These are phyloP conservation scores for Pichia sp. DNA, from an alignment of 1,139 yeast genomes.

Conservation along the genomic window DNA sequence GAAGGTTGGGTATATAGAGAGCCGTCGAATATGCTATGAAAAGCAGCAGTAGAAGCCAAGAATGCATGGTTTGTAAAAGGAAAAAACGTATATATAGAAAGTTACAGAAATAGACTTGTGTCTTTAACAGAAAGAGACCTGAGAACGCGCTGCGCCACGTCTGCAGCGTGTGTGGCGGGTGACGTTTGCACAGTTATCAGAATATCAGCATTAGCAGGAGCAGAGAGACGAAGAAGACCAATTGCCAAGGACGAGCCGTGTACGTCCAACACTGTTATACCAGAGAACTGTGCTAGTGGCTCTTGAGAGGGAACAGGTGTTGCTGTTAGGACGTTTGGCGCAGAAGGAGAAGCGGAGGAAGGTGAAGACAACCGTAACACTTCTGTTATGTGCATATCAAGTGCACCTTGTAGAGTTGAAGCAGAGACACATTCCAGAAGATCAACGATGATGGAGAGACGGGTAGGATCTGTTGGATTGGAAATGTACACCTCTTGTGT, in stretches of 20 bases:
- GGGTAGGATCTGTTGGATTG: slow-evolving; percentile 36
- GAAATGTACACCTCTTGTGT: slow-evolving; percentile 77
- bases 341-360: slow-evolving; percentile 15
- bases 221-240: slow-evolving; percentile 3
- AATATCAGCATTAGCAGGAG: slow-evolving; percentile 9
- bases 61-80: not conserved
- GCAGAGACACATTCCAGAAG: slow-evolving; percentile 52
- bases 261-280: not conserved
- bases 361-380: slow-evolving; percentile 15
- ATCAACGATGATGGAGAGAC: slow-evolving; percentile 59
- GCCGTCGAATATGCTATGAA: not conserved
- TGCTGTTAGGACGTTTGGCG: not conserved
- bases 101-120: not conserved
- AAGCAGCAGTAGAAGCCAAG: not conserved
- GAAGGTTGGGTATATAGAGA: slow-evolving; percentile 1
- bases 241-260: not conserved
- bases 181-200: slow-evolving; percentile 2
- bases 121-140: not conserved
- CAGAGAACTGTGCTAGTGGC: not conserved
- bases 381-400: slow-evolving; percentile 40
- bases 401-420: slow-evolving; percentile 32
- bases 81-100: not conserved
- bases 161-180: not conserved
- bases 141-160: not conserved
- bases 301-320: not conserved